Conservation (phyloP, 345 rosid genomes). For the Combretum micranthum region DNA sequence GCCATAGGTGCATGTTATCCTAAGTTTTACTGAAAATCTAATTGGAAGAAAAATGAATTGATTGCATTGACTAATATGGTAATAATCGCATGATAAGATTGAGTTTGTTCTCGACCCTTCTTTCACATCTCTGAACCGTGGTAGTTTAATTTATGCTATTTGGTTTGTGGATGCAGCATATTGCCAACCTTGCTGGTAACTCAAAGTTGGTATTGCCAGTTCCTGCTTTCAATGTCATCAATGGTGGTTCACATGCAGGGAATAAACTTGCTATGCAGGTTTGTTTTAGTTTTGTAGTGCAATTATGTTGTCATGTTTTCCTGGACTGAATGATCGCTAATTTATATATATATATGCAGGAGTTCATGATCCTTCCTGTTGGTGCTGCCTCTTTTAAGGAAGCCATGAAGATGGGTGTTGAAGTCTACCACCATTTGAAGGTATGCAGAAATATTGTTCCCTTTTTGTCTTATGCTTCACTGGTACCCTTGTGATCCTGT, state of each 20-base stretch:
- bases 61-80: too few species aligned
- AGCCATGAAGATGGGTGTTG: slow-evolving; percentile 99
- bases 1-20: too few species aligned
- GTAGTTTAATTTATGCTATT: neutral
- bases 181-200: slow-evolving; percentile 96
- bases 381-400: slow-evolving; percentile 90
- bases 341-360: slow-evolving; percentile 29
- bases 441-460: slow-evolving; percentile 17
- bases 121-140: neutral
- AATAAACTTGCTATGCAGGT: slow-evolving; percentile 99
- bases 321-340: neutral
- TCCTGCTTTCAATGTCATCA: slow-evolving; percentile 98
- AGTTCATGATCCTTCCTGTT: slow-evolving; percentile 95
- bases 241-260: slow-evolving; percentile 99
- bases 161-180: slow-evolving; percentile 48
- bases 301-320: neutral
- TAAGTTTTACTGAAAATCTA: too few species aligned
- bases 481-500: too few species aligned
- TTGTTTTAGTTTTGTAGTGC: slow-evolving; percentile 1
- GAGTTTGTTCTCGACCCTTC: neutral
- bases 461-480: neutral
- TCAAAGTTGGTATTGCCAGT: slow-evolving; percentile 78
- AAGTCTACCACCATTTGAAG: slow-evolving; percentile 93
- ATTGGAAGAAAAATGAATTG: too few species aligned
- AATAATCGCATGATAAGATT: too few species aligned